These are phyloP conservation scores for Multifurca ochricompacta DNA, from an alignment of 768 basidiomycete species.

Conservation along the genomic window DNA sequence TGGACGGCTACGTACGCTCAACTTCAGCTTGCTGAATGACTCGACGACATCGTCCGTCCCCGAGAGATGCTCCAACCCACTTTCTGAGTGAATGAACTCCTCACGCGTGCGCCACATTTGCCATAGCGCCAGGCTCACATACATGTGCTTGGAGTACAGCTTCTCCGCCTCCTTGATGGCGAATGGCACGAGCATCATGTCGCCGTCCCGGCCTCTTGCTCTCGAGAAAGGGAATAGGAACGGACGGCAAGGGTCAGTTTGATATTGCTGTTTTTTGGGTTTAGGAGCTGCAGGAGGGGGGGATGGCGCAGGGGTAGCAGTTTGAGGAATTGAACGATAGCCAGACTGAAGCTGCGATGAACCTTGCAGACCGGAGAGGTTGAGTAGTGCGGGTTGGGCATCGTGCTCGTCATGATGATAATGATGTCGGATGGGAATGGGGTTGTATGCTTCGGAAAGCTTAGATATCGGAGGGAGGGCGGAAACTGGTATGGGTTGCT, in stretches of 20 bases:
- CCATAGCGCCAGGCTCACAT: slow-evolving; percentile 77
- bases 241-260: slow-evolving; percentile 90
- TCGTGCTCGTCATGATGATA: slow-evolving; percentile 82
- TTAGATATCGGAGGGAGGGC: slow-evolving; percentile 42
- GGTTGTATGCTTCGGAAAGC: slow-evolving; percentile 85
- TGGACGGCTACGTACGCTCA: slow-evolving; percentile 22
- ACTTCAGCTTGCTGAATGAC: slow-evolving; percentile 28
- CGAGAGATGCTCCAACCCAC: slow-evolving; percentile 77
- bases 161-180: slow-evolving; percentile 94
- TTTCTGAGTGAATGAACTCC: slow-evolving; percentile 90
- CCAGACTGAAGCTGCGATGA: slow-evolving; percentile 33
- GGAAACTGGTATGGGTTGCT: slow-evolving; percentile 23
- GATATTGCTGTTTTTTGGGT: slow-evolving; percentile 97
- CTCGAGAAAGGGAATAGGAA: slow-evolving; percentile 94
- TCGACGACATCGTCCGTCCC: slow-evolving; percentile 54
- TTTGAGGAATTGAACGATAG: slow-evolving; percentile 47
- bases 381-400: slow-evolving; percentile 35
- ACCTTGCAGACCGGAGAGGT: slow-evolving; percentile 26
- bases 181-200: slow-evolving; percentile 76
- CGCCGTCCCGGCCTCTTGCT: slow-evolving; percentile 41
- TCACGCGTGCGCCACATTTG: slow-evolving; percentile 97
- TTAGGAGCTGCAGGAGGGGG: slow-evolving; percentile 72
- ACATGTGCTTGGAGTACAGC: slow-evolving; percentile 84
- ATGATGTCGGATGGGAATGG: slow-evolving; percentile 89
- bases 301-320: slow-evolving; percentile 85